A percentile compares a stretch with the other conserved stretches of the same genome.
Conservation (phyloP, 768 basidiomycete species). For the Imleria badia region DNA sequence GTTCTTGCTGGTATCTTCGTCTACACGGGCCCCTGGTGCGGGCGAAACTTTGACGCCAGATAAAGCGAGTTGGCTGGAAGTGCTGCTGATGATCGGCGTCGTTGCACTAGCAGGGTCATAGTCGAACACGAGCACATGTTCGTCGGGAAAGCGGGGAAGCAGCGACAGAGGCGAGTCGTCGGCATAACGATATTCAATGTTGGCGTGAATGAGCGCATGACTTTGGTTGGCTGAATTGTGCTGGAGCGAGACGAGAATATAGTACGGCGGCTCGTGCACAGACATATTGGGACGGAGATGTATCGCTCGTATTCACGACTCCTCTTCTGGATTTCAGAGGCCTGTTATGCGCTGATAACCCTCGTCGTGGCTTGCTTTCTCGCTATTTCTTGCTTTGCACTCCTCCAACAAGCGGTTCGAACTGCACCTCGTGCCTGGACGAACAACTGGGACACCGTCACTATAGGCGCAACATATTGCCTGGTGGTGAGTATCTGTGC, state of each 20-base stretch:
- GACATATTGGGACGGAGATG: slow-evolving; percentile 19
- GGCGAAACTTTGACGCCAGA: slow-evolving; percentile 66
- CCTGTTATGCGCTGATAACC: slow-evolving; percentile 53
- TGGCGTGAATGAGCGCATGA: slow-evolving; percentile 52
- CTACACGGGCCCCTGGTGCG: slow-evolving; percentile 68
- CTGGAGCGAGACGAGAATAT: slow-evolving; percentile 56
- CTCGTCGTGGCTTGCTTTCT: slow-evolving; percentile 51
- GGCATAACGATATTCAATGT: slow-evolving; percentile 78
- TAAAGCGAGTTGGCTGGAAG: slow-evolving; percentile 47
- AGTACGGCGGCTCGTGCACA: slow-evolving; percentile 50
- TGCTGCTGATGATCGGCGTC: slow-evolving; percentile 50
- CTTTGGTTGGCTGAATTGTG: slow-evolving; percentile 38
- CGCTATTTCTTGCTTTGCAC: slow-evolving; percentile 60
- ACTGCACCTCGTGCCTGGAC: slow-evolving; percentile 57
- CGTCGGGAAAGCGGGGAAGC: slow-evolving; percentile 56
- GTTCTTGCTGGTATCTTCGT: slow-evolving; percentile 49
- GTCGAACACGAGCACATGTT: slow-evolving; percentile 75
- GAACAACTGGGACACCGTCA: slow-evolving; percentile 65
- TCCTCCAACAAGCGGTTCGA: slow-evolving; percentile 72
- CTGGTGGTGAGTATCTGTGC: slow-evolving; percentile 54
- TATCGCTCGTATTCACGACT: slow-evolving; percentile 36
- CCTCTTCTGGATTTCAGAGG: slow-evolving; percentile 50
- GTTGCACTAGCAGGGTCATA: slow-evolving; percentile 48
- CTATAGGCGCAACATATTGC: slow-evolving; percentile 70
- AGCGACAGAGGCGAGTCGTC: slow-evolving; percentile 74